Conservation (phyloP, 2,329 filamentous ascomycete species). For the Alternaria tenuissima region DNA sequence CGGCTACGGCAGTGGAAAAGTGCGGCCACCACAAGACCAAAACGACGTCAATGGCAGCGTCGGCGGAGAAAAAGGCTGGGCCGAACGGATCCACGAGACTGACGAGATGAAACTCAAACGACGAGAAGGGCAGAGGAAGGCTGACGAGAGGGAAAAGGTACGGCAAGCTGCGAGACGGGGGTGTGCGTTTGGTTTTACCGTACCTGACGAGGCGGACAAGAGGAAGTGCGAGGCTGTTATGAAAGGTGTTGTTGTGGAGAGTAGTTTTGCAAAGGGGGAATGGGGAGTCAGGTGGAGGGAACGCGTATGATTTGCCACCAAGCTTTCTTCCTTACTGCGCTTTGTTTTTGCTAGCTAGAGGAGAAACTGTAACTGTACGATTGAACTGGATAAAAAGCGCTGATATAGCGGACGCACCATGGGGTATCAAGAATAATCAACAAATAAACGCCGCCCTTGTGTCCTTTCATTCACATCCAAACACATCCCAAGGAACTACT, state of each 20-base stretch:
- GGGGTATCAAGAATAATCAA: constrained; percentile 32
- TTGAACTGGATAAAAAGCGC: constrained; percentile 5
- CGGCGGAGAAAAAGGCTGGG: constrained; percentile 63
- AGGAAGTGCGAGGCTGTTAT: constrained; percentile 67
- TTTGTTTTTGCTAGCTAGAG: no score
- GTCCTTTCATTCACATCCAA: neutral
- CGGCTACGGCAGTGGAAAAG: constrained; percentile 41
- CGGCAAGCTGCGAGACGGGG: constrained; percentile 69
- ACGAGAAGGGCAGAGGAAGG: constrained; percentile 58
- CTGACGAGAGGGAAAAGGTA: constrained; percentile 65
- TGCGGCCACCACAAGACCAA: constrained; percentile 52
- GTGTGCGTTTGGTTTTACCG: constrained; percentile 63
- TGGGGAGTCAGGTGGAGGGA: constrained; percentile 68
- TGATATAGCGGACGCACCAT: constrained; percentile 10
- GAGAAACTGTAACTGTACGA: constrained; percentile 2
- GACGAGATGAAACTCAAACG: constrained; percentile 61
- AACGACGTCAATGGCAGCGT: constrained; percentile 66
- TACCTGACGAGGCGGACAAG: constrained; percentile 36
- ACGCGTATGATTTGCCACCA: constrained; percentile 15
- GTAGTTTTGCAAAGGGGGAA: constrained; percentile 68
- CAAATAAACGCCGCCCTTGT: neutral
- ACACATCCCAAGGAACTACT: neutral
- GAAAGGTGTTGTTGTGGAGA: constrained; percentile 66
- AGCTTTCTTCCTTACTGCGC: no score
- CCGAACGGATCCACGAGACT: constrained; percentile 62